These are phyloP conservation scores for Phanerochaete carnosa DNA, from an alignment of 768 basidiomycete species.

Conservation along the genomic window DNA sequence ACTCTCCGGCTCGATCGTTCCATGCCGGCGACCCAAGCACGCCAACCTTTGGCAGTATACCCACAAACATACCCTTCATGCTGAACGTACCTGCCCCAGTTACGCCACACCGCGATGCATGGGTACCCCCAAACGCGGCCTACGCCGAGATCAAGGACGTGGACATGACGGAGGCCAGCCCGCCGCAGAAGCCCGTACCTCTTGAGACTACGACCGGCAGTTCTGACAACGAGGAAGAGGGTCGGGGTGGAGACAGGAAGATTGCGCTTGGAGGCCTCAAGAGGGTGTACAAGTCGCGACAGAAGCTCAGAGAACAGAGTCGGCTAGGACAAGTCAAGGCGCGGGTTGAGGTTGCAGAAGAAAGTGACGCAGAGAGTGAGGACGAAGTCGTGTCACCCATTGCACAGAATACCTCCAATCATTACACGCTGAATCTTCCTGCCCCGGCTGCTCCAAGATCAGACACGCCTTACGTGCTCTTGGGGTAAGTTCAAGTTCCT, in stretches of 20 bases:
- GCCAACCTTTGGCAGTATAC: constrained; percentile 38
- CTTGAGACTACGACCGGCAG: constrained; percentile 4
- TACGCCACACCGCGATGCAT: constrained; percentile 45
- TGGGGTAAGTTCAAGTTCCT: constrained; percentile 54
- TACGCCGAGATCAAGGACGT: constrained; percentile 57
- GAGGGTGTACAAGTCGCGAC: constrained; percentile 62
- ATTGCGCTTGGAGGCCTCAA: constrained; percentile 64
- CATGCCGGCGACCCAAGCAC: constrained; percentile 31
- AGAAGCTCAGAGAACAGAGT: constrained; percentile 38
- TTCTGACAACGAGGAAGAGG: constrained; percentile 26
- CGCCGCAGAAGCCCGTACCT: constrained; percentile 35
- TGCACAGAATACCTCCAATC: constrained; percentile 63
- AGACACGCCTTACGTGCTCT: constrained; percentile 76
- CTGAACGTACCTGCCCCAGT: constrained; percentile 54
- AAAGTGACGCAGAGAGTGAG: constrained; percentile 46
- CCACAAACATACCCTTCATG: constrained; percentile 64
- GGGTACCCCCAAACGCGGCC: constrained; percentile 66
- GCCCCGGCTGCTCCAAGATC: constrained; percentile 51
- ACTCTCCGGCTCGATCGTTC: constrained; percentile 31
- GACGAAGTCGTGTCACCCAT: constrained; percentile 36
- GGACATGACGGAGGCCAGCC: constrained; percentile 74
- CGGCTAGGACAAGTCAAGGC: constrained; percentile 9
- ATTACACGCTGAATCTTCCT: constrained; percentile 82
- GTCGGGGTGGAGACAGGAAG: constrained; percentile 40
- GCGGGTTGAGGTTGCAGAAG: constrained; percentile 20